Evolutionary conservation across 2,329 filamentous ascomycete genomes (phyloP), one percentile per base, ranked within the genome.

Genomic region (Scedosporium dehoogii): DNA sequence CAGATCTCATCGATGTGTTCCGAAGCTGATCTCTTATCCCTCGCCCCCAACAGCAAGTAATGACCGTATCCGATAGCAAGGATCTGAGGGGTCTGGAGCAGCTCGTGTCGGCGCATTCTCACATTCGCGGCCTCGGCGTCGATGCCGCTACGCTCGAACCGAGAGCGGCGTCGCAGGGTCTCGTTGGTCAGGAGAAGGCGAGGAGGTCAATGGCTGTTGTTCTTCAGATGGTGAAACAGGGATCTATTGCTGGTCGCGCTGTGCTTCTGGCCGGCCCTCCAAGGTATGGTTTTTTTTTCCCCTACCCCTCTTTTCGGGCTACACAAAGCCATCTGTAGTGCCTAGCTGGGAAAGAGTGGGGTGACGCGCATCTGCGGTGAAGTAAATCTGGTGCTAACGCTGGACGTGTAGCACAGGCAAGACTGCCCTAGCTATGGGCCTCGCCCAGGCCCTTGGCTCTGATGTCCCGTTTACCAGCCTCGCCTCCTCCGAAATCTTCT

Each of bases 401-500:
- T 10, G 10, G 27, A 44, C 25, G 41, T 38, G 9, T 63, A 92
- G 94, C 77, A 99, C 94, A 61, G 94, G 94, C 71, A 99, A 99
- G 80, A 99, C 94, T 0, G 94, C 94, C 58, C 96, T 99, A 69
- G 94, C 94, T 60, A 97, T 97, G 90, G 94, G 92, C 58, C 97
- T 99, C 92, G 89, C 94, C 44, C 94, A 99, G 74, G 96, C 92
- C 33, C 85, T 99, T 60, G 94, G 93, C 56, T 78, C 92, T 58
- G 94, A 99, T 73, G 92, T 97, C 1, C 94, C 94, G 3, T 99
- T 99, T 74, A 99, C 94, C 23, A 92, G 92, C 77, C 87, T 97
- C 66, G 91, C 94, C 53, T 92, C 92, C 14, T 96, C 92, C 64
- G 94, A 99, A 75, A 97, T 99, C 71, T 99, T 97, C 79, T 97